Percentiles rank a stretch among this genome's conserved stretches.
Evolutionary conservation across 495 filamentous ascomycete genomes (phyloP).

Genomic region (Lichenothelia convexa): DNA sequence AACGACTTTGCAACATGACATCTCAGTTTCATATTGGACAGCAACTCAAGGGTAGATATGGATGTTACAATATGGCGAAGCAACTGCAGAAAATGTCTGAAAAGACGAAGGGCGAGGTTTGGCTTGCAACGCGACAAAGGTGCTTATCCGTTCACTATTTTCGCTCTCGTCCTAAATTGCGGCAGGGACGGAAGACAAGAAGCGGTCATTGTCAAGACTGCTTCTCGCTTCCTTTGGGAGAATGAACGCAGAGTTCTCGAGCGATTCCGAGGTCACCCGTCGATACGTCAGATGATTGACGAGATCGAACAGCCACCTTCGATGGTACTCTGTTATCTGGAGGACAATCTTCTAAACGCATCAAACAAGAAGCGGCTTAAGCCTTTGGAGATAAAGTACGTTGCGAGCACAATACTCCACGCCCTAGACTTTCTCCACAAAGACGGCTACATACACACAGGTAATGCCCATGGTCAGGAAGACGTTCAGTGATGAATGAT

Average conservation of each 20-base stretch:
- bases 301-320: neutral
- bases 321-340: neutral
- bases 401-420: neutral
- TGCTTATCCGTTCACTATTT: constrained; percentile 8
- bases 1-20: too few relatives aligned
- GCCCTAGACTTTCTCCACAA: neutral
- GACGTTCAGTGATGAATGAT: too few relatives aligned
- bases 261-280: neutral
- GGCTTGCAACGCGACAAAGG: neutral
- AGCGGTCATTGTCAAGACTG: neutral
- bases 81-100: too few relatives aligned
- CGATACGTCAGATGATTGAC: neutral
- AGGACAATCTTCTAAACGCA: neutral
- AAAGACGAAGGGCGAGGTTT: too few relatives aligned
- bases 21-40: too few relatives aligned
- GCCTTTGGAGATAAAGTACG: neutral
- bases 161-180: constrained; percentile 14
- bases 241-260: neutral
- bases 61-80: too few relatives aligned
- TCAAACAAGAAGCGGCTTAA: neutral
- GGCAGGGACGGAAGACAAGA: neutral
- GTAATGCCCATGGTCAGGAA: too few relatives aligned
- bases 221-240: neutral
- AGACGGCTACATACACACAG: neutral
- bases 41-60: too few relatives aligned